Base-by-base conservation (phyloP, 805 yeast genomes). In the Torulaspora gathmanii region DNA sequence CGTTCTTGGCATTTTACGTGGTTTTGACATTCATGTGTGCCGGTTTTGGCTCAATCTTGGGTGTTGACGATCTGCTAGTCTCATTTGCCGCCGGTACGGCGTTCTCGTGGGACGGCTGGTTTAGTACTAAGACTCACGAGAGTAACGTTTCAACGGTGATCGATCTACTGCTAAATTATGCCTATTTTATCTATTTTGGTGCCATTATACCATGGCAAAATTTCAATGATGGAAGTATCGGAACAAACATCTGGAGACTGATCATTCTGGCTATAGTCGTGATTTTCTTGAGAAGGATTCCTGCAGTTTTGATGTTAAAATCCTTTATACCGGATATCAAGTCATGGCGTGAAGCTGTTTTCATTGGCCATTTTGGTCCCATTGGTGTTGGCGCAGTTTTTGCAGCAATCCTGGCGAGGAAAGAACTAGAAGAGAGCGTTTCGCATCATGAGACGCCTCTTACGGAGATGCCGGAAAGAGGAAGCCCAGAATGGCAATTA, bases 331-430 rank as follows among this genome's bases (percentile, higher is more conserved):
- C 96, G 0, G 96, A 89, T 61, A 78, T 89, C 31, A 82, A 87
- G 56, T 77, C 87, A 9, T 89, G 96, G 95, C 79, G 95, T 63
- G 97, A 89, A 64, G 96, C 96, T 0, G 62, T 89, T 3, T 90
- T 90, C 64, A 87, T 95, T 63, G 96, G 96, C 16, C 96, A 89
- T 68, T 89, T 90, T 65, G 97, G 97, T 13, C 96, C 97, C 1
- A 86, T 90, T 59, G 97, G 97, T 38, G 96, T 89, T 17, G 96
- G 96, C 46, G 95, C 95, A 1, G 73, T 89, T 6, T 88, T 86
- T 65, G 91, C 93, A 33, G 82, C 86, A 5, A 81, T 89, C 40
- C 70, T 88, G 50, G 87, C 95, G 0, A 77, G 91, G 50, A 77
- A 80, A 8, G 84, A 82, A 49, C 67, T 85, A 42, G 95, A 86